Evolutionary conservation across 106 monocot genomes (phyloP).

Genomic region (Cymbidium sinense): DNA sequence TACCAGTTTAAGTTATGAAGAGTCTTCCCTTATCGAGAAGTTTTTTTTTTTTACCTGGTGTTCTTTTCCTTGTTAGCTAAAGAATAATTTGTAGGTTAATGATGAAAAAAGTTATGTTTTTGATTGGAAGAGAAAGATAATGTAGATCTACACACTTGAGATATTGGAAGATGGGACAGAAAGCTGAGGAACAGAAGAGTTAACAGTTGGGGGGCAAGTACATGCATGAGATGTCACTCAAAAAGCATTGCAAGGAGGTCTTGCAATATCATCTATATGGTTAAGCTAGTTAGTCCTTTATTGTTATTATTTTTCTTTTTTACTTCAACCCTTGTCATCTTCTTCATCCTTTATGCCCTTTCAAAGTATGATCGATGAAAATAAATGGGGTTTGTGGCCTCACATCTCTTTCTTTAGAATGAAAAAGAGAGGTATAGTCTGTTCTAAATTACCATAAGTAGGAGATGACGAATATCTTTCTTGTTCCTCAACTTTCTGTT

Average conservation of each 20-base stretch:
- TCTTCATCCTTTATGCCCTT: not conserved
- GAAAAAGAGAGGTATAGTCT: not conserved
- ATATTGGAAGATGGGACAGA: constrained; percentile 49
- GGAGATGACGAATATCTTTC: not conserved
- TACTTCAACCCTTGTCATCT: not conserved
- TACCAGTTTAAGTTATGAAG: not conserved
- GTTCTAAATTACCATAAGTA: not conserved
- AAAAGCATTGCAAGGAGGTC: not conserved
- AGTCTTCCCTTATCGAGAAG: not conserved
- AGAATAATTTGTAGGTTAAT: not conserved
- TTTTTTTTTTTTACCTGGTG: not conserved
- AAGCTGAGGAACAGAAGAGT: constrained; percentile 56
- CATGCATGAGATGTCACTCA: constrained; percentile 4
- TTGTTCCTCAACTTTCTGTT: not conserved
- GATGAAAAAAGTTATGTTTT: not conserved
- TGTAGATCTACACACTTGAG: not conserved
- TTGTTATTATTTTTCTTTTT: not conserved
- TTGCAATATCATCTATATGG: not conserved
- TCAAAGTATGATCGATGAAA: not conserved
- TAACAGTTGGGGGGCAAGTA: constrained; percentile 28
- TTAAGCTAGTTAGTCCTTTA: too few species aligned
- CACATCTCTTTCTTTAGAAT: not conserved
- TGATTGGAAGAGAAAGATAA: not conserved
- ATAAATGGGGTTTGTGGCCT: not conserved
- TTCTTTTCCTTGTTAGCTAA: not conserved